Evolutionary conservation across 371 early-diverging fungal species (phyloP), one percentile per base, ranked within the genome.

Genomic region (Basidiobolus meristosporus): DNA sequence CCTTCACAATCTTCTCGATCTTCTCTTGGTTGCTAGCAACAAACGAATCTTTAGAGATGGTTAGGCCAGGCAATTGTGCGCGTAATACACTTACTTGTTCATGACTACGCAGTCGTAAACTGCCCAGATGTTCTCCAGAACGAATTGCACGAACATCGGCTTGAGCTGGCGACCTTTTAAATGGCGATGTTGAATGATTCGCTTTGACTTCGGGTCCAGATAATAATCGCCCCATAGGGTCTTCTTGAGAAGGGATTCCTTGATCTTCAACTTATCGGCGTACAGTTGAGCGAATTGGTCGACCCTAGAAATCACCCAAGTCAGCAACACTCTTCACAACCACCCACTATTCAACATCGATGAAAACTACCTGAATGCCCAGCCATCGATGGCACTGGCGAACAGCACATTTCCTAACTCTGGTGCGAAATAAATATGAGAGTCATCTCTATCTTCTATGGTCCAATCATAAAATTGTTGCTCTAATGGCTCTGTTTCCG

Each of bases 201-300:
- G 74, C 44, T 89, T 93, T 15, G 81, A 73, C 53, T 92, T 93
- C 19, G 90, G 77, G 46, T 97, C 97, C 50, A 93, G 68, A 53
- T 87, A 97, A 56, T 70, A 90, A 47, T 96, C 85, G 7, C 98
- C 98, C 98, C 98, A 98, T 34, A 98, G 60, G 22, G 77, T 77
- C 38, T 76, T 72, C 17, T 68, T 63, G 33, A 93, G 55, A 2
- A 64, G 52, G 1, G 51, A 39, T 43, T 85, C 90, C 44, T 82
- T 85, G 37, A 95, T 65, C 2, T 84, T 82, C 28, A 98, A 69
- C 50, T 90, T 93, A 16, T 76, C 68, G 1, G 90, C 79, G 54
- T 90, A 95, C 4, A 93, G 59, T 6, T 63, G 61, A 7, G 95
- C 91, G 65, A 98, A 98, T 43, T 92, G 86, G 33, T 82, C 73